Evolutionary conservation across 164 flowering plant species (phyloP), one percentile per base, ranked within the genome.

Genomic region (Pachysandra terminalis): DNA sequence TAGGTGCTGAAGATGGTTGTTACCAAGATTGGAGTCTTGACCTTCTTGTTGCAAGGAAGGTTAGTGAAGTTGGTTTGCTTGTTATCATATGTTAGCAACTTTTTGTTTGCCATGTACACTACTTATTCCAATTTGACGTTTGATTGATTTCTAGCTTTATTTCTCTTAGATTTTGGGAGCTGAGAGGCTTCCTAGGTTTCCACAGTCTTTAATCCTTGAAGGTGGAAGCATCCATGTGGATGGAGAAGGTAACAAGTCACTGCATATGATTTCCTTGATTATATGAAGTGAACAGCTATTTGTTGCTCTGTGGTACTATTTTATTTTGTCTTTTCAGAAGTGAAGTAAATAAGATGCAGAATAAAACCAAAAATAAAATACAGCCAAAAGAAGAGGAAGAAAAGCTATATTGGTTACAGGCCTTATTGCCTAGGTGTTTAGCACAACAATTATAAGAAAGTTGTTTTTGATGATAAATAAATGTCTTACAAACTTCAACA

Each of bases 161-260:
- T 63, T 69, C 68, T 61, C 28, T 61, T 74, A 94, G 99, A 86
- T 95, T 64, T 61, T 92, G 71, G 86, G 68, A 72, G 74, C 85
- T 70, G 97, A 92, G 84, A 87, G 67, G 77, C 28, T 86, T 73
- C 93, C 97, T 48, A 81, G 89, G 71, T 95, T 90, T 80, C 81
- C 83, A 6, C 88, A 89, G 12, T 65, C 83, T 53, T 80, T 95
- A 66, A 77, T 95, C 69, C 94, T 95, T 71, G 99, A 95, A 82
- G 99, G 97, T 71, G 99, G 99, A 75, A 92, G 97, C 84, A 92
- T 95, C 73, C 99, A 95, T 79, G 99, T 95, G 5, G 99, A 95
- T 78, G 97, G 99, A 77, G 93, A 90, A 87, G 99, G 82, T 79
- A 67, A 35, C 37, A 54, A 26, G 51, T 55, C 19, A 56, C 19